A percentile compares a stretch with the other conserved stretches of the same genome.
Conservation (phyloP, 306 rosid species). For the Lathyrus sativus region DNA sequence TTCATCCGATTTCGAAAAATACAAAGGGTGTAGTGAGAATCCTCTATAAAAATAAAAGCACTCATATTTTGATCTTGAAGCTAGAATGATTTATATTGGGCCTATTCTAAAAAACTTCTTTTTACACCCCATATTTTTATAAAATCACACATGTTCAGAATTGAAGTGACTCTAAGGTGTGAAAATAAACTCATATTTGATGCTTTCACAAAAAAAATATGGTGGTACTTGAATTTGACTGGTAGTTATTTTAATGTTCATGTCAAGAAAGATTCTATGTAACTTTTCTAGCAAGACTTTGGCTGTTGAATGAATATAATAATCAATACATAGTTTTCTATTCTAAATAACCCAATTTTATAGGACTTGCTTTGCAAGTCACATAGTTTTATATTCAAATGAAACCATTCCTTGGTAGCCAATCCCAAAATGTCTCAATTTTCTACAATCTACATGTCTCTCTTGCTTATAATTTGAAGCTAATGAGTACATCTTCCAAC, state of each 20-base stretch:
- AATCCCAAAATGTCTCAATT: constrained; percentile 30
- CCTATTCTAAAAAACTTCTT: neutral
- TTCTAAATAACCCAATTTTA: constrained; percentile 15
- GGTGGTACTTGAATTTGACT: neutral
- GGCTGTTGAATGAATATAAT: neutral
- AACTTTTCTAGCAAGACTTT: neutral
- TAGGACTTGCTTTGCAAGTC: constrained; percentile 30
- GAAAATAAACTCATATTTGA: neutral
- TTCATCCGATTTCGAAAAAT: no score
- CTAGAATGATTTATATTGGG: no score
- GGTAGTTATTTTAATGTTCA: neutral
- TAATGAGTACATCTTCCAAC: constrained; percentile 18
- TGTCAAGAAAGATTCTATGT: constrained; percentile 2
- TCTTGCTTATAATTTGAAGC: neutral
- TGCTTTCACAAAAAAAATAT: neutral
- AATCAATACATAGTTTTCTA: neutral
- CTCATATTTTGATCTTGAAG: no score
- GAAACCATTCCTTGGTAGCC: neutral
- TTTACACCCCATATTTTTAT: no score
- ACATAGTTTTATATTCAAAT: constrained; percentile 37
- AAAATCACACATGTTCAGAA: no score
- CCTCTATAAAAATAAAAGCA: no score
- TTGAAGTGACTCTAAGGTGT: no score
- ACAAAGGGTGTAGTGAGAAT: no score
- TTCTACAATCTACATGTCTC: constrained; percentile 30